Percentiles rank a stretch among this genome's conserved stretches.
These are phyloP conservation scores for Aspergillus leporis DNA, from an alignment of 495 filamentous ascomycete species.

Conservation along the genomic window DNA sequence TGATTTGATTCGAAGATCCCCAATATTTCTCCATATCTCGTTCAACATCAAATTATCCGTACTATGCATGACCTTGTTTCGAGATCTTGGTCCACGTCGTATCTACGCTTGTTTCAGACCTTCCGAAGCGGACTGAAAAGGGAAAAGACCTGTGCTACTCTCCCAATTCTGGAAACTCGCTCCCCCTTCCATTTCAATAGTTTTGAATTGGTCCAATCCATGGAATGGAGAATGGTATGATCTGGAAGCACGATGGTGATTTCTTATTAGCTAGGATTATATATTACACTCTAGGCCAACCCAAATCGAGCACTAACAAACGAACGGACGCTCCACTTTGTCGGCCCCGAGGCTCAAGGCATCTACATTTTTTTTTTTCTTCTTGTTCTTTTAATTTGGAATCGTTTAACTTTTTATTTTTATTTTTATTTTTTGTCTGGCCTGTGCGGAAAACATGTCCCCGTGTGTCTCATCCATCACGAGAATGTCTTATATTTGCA, in stretches of 20 bases:
- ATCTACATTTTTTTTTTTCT: background rate
- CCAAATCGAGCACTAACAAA: background rate
- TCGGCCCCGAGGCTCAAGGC: constrained; percentile 2
- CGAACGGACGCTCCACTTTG: background rate
- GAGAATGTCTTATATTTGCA: background rate
- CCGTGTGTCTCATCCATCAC: background rate
- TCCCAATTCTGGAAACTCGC: background rate
- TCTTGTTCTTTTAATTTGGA: background rate
- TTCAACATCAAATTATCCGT: too few relatives aligned
- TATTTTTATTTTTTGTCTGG: too few relatives aligned
- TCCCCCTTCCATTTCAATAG: background rate
- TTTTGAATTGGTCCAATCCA: background rate
- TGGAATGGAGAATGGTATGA: background rate
- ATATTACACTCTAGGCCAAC: background rate
- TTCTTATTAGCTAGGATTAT: constrained; percentile 2
- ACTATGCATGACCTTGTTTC: too few relatives aligned
- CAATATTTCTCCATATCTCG: too few relatives aligned
- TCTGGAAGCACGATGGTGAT: background rate
- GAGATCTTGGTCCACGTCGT: too few relatives aligned
- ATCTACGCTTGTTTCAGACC: too few relatives aligned
- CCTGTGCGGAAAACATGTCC: background rate
- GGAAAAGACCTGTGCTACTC: too few relatives aligned
- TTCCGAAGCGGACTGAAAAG: too few relatives aligned
- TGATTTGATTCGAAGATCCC: background rate
- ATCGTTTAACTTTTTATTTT: background rate